Base-by-base conservation (phyloP, 495 filamentous ascomycete species). In the Podospora sp. region DNA sequence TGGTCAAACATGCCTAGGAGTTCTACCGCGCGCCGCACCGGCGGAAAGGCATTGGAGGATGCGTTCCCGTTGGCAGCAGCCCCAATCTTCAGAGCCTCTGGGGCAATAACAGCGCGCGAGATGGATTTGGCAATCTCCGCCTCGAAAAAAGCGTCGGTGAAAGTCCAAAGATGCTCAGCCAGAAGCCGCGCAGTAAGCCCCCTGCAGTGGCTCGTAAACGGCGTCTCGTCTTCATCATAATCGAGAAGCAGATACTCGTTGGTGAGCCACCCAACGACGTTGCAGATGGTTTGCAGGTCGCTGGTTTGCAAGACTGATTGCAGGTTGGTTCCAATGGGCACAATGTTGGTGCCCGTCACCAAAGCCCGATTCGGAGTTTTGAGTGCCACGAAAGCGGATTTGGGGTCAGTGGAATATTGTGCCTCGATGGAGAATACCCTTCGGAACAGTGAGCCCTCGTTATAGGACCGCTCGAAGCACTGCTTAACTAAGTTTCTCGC, bases 1-100 rank as follows among this genome's bases (percentile, higher is more conserved):
- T 76, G 90, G 75, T 96, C 94, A 70, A 95, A 94, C 73, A 91
- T 83, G 71, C 88, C 90, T 11, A 96, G 84, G 0, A 96, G 86
- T 85, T 92, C 92, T 21, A 95, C 89, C 0, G 92, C 91, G 70
- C 89, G 90, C 68, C 88, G 86, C 22, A 93, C 79, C 0, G 91
- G 91, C 0, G 91, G 80, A 63, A 83, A 80, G 1, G 77, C 79
- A 46, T 82, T 80, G 14, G 81, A 82, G 8, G 91, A 81, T 83
- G 91, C 86, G 80, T 77, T 77, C 63, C 70, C 79, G 70, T 77
- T 77, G 1, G 70, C 73, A 11, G 75, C 71, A 0, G 77, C 73
- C 9, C 78, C 77, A 49, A 83, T 78, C 60, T 76, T 80, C 24
- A 84, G 79, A 0, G 82, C 74, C 4, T 82, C 79, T 16, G 72